A percentile compares a stretch with the other conserved stretches of the same genome.
These are phyloP conservation scores for Neurospora sp. DNA, from an alignment of 495 filamentous ascomycete species.

Conservation along the genomic window DNA sequence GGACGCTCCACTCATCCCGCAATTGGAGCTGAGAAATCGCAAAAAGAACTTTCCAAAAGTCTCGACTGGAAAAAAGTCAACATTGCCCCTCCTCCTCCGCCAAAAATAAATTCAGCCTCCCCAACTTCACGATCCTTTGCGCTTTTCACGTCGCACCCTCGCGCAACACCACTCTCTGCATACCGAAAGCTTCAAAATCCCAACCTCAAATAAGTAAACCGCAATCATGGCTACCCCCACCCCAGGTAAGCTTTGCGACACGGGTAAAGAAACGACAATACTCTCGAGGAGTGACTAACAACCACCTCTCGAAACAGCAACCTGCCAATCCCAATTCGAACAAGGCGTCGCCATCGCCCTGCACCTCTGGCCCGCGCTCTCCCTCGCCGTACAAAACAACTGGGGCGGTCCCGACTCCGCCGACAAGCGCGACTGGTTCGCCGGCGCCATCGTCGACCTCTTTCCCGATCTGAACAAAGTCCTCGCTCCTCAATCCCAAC, in stretches of 20 bases:
- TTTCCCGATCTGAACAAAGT: constrained; percentile 47
- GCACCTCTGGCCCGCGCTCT: constrained; percentile 76
- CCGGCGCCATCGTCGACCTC: constrained; percentile 77
- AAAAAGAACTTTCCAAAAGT: constrained; percentile 5
- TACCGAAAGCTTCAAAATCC: background rate
- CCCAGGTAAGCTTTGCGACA: constrained; percentile 7
- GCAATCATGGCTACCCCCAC: constrained; percentile 6
- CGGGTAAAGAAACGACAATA: background rate
- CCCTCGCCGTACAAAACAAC: constrained; percentile 71
- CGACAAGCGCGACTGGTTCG: constrained; percentile 96
- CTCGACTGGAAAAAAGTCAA: background rate
- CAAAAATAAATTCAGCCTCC: background rate
- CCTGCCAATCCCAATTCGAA: constrained; percentile 62
- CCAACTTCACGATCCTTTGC: background rate
- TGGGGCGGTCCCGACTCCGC: constrained; percentile 80
- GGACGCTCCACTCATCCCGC: background rate
- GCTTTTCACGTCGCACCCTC: background rate
- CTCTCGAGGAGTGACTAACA: constrained; percentile 9
- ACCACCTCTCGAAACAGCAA: constrained; percentile 41
- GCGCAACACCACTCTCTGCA: background rate
- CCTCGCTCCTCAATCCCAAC: constrained; percentile 16
- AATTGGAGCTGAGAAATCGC: background rate
- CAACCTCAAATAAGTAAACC: background rate
- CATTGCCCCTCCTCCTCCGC: background rate
- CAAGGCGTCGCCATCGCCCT: constrained; percentile 70